Conservation (phyloP, 2,329 filamentous ascomycete species). For the Talaromyces sp. region DNA sequence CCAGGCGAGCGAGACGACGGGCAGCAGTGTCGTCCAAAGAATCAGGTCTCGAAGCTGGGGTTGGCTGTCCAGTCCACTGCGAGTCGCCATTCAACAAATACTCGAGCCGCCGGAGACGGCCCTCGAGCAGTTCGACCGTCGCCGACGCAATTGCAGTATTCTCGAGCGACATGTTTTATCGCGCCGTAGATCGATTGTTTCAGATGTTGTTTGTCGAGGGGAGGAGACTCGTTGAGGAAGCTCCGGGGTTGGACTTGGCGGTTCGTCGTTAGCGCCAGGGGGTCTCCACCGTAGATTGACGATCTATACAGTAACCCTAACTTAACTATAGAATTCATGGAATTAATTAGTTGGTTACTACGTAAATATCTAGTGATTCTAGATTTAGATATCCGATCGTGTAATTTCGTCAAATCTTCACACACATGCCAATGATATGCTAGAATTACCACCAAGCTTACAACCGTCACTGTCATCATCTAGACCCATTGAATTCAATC, state of each 20-base stretch:
- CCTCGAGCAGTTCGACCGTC: constrained; percentile 40
- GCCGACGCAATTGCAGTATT: constrained; percentile 31
- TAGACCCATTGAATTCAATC: not conserved
- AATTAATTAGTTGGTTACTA: too few relatives aligned
- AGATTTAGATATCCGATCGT: not conserved
- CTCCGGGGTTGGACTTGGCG: not conserved
- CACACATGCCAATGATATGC: not conserved
- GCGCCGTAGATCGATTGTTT: not conserved
- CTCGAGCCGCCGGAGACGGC: constrained; percentile 39
- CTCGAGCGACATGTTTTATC: constrained; percentile 27
- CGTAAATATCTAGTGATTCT: too few relatives aligned
- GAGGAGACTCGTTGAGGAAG: not conserved
- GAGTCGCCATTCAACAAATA: constrained; percentile 40
- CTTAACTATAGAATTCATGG: too few relatives aligned
- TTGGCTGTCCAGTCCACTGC: constrained; percentile 36
- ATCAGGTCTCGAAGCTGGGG: constrained; percentile 27
- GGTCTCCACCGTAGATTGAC: not conserved
- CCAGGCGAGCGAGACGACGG: constrained; percentile 33
- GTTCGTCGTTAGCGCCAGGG: not conserved
- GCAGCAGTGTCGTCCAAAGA: constrained; percentile 34
- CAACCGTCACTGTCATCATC: not conserved
- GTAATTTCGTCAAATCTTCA: not conserved
- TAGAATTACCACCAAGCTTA: not conserved
- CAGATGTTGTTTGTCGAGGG: not conserved
- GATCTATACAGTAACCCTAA: not conserved